These are phyloP conservation scores for Didymella exigua DNA, from an alignment of 2,329 filamentous ascomycete species.

Conservation along the genomic window DNA sequence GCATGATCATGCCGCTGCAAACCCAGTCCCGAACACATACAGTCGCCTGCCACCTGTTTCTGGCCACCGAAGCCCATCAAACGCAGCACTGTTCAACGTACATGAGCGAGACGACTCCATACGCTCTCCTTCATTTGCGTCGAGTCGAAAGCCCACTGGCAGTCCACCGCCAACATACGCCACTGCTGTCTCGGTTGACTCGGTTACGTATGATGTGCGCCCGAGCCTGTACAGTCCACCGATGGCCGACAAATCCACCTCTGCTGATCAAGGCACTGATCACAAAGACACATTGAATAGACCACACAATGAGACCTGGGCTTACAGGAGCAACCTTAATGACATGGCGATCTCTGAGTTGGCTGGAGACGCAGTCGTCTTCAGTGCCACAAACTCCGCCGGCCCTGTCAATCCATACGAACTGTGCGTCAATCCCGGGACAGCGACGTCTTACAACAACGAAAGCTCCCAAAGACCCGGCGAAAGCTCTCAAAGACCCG, in stretches of 20 bases:
- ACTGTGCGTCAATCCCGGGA: not conserved
- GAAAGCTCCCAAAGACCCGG: no score
- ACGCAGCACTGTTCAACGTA: not conserved
- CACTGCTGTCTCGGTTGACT: not conserved
- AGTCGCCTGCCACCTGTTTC: not conserved
- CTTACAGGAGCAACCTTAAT: not conserved
- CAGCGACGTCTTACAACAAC: not conserved
- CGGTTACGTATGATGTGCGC: not conserved
- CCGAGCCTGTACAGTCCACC: not conserved
- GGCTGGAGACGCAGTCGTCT: constrained; percentile 13
- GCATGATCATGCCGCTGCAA: no score
- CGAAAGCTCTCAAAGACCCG: no score
- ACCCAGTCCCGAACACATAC: not conserved
- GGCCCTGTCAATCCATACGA: constrained; percentile 29
- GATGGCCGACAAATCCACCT: not conserved
- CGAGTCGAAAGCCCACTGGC: not conserved
- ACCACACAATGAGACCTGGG: not conserved
- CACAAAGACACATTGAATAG: not conserved
- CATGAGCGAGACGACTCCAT: not conserved
- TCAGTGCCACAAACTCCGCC: constrained; percentile 28
- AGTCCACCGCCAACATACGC: constrained; percentile 10
- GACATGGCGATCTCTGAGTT: constrained; percentile 13
- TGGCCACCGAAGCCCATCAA: not conserved
- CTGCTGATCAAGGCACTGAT: not conserved
- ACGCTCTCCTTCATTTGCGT: not conserved